Base-by-base conservation (phyloP, 192 early-diverging fungal species). In the Dissophora ornata region DNA sequence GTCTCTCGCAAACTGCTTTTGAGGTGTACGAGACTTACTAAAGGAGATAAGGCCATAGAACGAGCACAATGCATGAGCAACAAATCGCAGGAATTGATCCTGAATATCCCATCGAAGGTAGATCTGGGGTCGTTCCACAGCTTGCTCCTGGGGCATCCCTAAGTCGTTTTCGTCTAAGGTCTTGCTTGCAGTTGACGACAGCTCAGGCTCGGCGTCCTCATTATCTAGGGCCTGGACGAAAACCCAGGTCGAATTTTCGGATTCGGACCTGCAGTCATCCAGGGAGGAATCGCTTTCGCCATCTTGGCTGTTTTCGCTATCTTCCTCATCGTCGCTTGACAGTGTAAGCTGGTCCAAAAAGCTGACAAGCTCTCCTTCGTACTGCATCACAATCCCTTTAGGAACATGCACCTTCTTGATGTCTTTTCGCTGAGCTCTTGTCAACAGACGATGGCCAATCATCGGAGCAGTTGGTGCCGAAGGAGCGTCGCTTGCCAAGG, bases 351-450 rank as follows among this genome's bases (percentile, higher is more conserved):
- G 75, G 24, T 82, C 67, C 65, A 84, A 71, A 53, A 85, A 87
- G 28, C 67, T 48, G 24, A 82, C 59, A 29, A 87, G 47, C 49
- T 83, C 62, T 0, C 78, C 74, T 28, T 87, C 86, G 29, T 81
- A 87, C 21, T 68, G 78, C 32, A 69, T 64, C 13, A 87, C 79
- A 26, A 85, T 38, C 0, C 82, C 80, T 54, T 83, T 47, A n/a
- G 86, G 83, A 12, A 86, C 71, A 64, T 87, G 83, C 13, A 71
- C 58, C 48, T 75, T 81, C 36, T 81, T 84, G n/a, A 87, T 70
- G 41, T 84, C 67, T 32, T 81, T 77, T 5, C 83, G 71, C 19
- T 80, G 66, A 18, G 75, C 62, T 36, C 81, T 70, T 16, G 71
- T 67, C 29, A 84, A 46, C 32, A 59, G 30, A 51, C 42, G 67